Percentiles rank a stretch among this genome's conserved stretches.
phyloP scores from a whole-genome alignment of 1,284 basidiomycete genomes.

The Leucoagaricus sp. region DNA sequence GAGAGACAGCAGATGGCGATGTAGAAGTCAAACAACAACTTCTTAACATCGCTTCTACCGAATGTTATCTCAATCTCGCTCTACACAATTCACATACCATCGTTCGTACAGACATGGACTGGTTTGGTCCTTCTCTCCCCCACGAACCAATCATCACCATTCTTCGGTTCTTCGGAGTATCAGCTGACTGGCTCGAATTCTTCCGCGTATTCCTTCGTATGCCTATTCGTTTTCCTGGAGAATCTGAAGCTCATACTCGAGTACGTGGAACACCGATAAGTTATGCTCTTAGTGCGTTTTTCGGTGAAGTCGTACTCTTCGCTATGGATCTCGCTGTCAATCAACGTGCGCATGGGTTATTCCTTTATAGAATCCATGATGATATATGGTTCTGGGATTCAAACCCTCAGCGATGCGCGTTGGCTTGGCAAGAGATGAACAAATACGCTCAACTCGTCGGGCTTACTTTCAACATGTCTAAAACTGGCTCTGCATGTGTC shows the following conservation, averaged over 20 bases:
- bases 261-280: slow-evolving; percentile 39
- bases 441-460: slow-evolving; percentile 35
- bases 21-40: slow-evolving; percentile 31
- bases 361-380: slow-evolving; percentile 42
- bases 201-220: slow-evolving; percentile 38
- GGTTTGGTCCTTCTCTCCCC: slow-evolving; percentile 47
- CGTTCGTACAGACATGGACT: slow-evolving; percentile 42
- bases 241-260: slow-evolving; percentile 28
- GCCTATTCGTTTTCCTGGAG: slow-evolving; percentile 36
- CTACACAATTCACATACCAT: slow-evolving; percentile 34
- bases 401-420: slow-evolving; percentile 29
- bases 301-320: slow-evolving; percentile 40
- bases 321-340: slow-evolving; percentile 48
- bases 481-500: slow-evolving; percentile 40
- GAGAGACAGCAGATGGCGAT: neutral
- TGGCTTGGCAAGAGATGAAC: slow-evolving; percentile 41
- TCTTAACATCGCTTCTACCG: slow-evolving; percentile 39
- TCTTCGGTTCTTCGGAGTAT: slow-evolving; percentile 41
- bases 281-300: slow-evolving; percentile 22
- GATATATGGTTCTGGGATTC: slow-evolving; percentile 43
- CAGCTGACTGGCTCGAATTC: slow-evolving; percentile 37
- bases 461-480: slow-evolving; percentile 37
- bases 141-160: slow-evolving; percentile 40
- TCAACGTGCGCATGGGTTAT: slow-evolving; percentile 37
- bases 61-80: slow-evolving; percentile 37